phyloP scores from a whole-genome alignment of 2,329 filamentous ascomycete genomes.

The Chaetomiaceae sp. region DNA sequence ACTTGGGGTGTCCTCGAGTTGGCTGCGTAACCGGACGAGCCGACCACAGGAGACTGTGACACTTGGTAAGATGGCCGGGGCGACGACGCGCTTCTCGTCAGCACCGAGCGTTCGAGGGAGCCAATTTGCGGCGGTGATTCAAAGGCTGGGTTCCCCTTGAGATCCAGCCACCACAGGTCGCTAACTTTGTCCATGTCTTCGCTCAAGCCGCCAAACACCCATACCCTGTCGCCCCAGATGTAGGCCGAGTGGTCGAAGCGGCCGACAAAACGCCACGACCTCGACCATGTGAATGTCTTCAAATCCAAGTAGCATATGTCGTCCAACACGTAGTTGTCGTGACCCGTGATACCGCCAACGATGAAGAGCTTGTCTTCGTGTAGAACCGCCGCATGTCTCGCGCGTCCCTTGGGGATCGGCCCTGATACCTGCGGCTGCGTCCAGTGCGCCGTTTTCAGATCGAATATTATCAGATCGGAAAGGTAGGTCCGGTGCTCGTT shows the following conservation, averaged over 20 bases:
- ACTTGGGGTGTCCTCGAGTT: slow-evolving; percentile 65
- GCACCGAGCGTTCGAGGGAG: slow-evolving; percentile 44
- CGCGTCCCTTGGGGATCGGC: slow-evolving; percentile 80
- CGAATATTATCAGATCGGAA: slow-evolving; percentile 92
- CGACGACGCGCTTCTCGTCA: slow-evolving; percentile 42
- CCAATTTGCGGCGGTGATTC: slow-evolving; percentile 61
- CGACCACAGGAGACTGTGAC: slow-evolving; percentile 47
- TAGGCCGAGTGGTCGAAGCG: slow-evolving; percentile 94
- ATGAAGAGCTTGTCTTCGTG: slow-evolving; percentile 97
- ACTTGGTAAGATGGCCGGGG: slow-evolving; percentile 51
- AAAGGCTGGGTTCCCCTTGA: slow-evolving; percentile 85
- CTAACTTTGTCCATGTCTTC: slow-evolving; percentile 96
- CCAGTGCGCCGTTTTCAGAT: slow-evolving; percentile 92
- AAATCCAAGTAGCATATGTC: slow-evolving; percentile 96
- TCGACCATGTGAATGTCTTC: slow-evolving; percentile 97
- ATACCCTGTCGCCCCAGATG: slow-evolving; percentile 86
- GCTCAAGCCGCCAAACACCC: slow-evolving; percentile 93
- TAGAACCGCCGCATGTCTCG: slow-evolving; percentile 87
- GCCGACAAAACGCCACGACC: slow-evolving; percentile 90
- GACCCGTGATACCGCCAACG: slow-evolving; percentile 89
- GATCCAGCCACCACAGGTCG: slow-evolving; percentile 95
- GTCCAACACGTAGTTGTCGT: slow-evolving; percentile 87
- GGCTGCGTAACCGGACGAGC: slow-evolving; percentile 61
- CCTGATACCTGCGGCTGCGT: slow-evolving; percentile 85
- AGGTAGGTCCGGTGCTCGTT: slow-evolving; percentile 96